Base-by-base conservation (phyloP, 805 yeast species). In the Tetrapisispora namnaoensis region DNA sequence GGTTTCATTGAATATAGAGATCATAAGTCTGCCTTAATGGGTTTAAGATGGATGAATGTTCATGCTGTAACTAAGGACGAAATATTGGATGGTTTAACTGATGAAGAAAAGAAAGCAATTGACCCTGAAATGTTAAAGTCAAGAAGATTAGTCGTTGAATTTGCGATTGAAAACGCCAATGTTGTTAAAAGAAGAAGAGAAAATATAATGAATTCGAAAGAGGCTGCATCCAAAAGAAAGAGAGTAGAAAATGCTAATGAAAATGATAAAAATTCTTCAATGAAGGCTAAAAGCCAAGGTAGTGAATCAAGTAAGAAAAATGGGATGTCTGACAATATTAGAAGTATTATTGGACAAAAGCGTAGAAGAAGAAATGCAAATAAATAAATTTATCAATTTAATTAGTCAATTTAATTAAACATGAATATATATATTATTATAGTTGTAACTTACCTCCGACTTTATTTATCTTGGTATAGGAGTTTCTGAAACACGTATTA, bases 1-100 rank as follows among this genome's bases (percentile, higher is more conserved):
- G 99, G 99, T 54, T 91, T 93, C 74, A 68, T 93, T 42, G 98
- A 93, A 69, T 89, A 76, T 67, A 81, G 89, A 68, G 95, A 90
- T 67, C 99, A 93, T 67, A 85, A 84, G 67, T 66, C 83, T 53
- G 98, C 99, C 1, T 75, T 93, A 55, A 90, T 89, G 97, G 97
- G 95, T 2, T 77, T 93, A 49, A 80, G 99, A 73, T 93, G 96
- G 96, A 75, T 93, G 65, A 93, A 93, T 66, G 96, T 95, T 8
- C 96, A 91, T 63, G 83, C 79, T 60, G 95, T 93, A 7, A 70
- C 86, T 0, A 67, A 66, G 34, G 79, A 75, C 10, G 97, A 90
- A 66, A 76, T 88, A 38, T 51, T 75, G 20, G 86, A 76, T 54
- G 90, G 91, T n/a, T 63, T 84, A 50, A 69, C 72, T 32, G 88